A percentile compares a stretch with the other conserved stretches of the same genome.
phyloP scores from a whole-genome alignment of 148 eudicot genomes.

The Cornus suecica region DNA sequence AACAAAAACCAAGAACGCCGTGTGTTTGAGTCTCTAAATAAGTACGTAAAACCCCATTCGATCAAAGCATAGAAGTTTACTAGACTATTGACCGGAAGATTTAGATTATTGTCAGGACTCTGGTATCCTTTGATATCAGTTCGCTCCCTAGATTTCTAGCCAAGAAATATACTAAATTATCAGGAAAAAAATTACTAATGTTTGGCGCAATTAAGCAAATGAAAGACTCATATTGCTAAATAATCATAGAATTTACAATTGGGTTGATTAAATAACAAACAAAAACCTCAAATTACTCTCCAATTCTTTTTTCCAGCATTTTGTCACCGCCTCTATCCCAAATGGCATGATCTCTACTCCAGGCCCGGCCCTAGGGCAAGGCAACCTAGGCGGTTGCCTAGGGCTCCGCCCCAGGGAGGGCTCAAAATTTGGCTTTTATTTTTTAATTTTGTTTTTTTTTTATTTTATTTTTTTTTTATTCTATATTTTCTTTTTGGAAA shows the following conservation, averaged over 20 bases:
- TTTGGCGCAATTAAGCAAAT: no score
- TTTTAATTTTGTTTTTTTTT: no score
- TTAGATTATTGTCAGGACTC: background rate
- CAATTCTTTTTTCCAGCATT: background rate
- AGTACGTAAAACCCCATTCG: background rate
- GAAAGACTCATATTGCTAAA: no score
- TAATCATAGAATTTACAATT: background rate
- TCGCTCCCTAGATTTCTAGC: background rate
- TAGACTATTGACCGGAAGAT: background rate
- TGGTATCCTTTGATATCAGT: background rate
- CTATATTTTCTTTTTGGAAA: no score
- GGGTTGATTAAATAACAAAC: background rate
- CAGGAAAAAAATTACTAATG: no score
- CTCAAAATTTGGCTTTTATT: no score
- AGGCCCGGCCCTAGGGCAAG: no score
- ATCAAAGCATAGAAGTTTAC: background rate
- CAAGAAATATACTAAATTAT: slow-evolving; percentile 1
- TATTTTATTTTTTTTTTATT: no score
- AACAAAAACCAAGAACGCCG: background rate
- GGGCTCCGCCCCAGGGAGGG: no score
- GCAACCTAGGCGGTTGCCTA: no score
- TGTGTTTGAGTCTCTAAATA: background rate
- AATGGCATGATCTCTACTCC: no score
- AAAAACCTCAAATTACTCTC: background rate
- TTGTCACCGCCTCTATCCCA: no score